phyloP scores from a whole-genome alignment of 2,329 filamentous ascomycete genomes.

The Pseudogymnoascus sp. region DNA sequence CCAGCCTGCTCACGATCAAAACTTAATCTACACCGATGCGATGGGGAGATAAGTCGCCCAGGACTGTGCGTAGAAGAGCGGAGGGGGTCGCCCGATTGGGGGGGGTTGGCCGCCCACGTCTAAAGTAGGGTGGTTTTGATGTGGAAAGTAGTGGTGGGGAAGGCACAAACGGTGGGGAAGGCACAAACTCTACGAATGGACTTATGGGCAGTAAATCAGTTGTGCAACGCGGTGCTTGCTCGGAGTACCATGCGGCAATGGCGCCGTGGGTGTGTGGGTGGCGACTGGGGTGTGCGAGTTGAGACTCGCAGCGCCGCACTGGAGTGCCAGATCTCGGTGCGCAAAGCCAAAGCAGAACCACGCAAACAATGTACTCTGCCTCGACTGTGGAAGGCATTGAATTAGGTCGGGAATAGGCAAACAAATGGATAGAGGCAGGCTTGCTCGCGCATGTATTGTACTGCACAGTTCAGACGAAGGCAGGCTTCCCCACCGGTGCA shows the following conservation, averaged over 20 bases:
- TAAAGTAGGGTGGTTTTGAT: neutral
- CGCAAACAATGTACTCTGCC: neutral
- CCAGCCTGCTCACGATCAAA: neutral
- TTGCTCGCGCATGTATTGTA: neutral
- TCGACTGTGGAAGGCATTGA: neutral
- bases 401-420: neutral
- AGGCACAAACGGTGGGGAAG: neutral
- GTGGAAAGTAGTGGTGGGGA: neutral
- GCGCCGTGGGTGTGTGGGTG: neutral
- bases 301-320: neutral
- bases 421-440: neutral
- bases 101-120: neutral
- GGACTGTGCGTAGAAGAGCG: neutral
- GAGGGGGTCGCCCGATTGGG: neutral
- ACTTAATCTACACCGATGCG: neutral
- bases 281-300: neutral
- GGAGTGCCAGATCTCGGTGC: neutral
- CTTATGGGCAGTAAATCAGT: too few relatives aligned
- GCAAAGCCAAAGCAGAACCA: neutral
- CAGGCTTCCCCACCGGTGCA: neutral
- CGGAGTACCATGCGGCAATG: neutral
- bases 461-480: neutral
- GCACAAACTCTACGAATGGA: neutral
- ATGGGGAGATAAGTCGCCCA: neutral
- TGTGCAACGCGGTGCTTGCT: neutral